Conservation (phyloP, 2,329 filamentous ascomycete species). For the Boeremia lycopersici region DNA sequence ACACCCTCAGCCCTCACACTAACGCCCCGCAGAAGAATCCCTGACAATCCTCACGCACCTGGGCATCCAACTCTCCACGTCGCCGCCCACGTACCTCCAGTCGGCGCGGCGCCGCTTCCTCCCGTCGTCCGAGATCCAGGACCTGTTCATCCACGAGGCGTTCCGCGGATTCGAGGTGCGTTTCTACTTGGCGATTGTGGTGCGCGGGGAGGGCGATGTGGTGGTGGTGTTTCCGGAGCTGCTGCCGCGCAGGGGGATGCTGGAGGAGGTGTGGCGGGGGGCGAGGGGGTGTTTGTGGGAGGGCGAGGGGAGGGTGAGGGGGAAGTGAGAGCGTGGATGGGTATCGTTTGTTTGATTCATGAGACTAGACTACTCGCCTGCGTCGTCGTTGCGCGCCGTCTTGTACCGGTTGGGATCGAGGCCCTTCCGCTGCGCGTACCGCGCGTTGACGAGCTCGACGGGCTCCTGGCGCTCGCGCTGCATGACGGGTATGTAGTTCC, state of each 20-base stretch:
- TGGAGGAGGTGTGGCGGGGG: slow-evolving; percentile 91
- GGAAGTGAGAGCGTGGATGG: neutral
- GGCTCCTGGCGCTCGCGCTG: slow-evolving; percentile 61
- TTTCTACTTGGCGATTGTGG: slow-evolving; percentile 88
- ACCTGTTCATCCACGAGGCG: slow-evolving; percentile 93
- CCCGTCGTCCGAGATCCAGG: slow-evolving; percentile 87
- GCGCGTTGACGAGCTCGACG: slow-evolving; percentile 67
- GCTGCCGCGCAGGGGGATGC: slow-evolving; percentile 72
- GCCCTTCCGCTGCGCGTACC: slow-evolving; percentile 61
- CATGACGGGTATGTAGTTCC: slow-evolving; percentile 64
- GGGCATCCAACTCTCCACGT: slow-evolving; percentile 85
- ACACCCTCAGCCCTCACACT: no score
- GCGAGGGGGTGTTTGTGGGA: slow-evolving; percentile 83
- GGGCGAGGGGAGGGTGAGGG: slow-evolving; percentile 25
- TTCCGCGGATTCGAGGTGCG: slow-evolving; percentile 90
- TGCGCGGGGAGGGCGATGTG: slow-evolving; percentile 84
- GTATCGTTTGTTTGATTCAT: neutral
- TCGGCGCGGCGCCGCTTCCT: slow-evolving; percentile 74
- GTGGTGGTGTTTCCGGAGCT: slow-evolving; percentile 94
- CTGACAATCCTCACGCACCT: slow-evolving; percentile 86
- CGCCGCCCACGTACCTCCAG: slow-evolving; percentile 70
- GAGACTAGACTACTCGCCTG: slow-evolving; percentile 31
- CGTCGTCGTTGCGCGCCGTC: slow-evolving; percentile 32
- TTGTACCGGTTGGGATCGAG: slow-evolving; percentile 33
- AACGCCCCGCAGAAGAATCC: slow-evolving; percentile 68